Percentiles rank a stretch among this genome's conserved stretches.
phyloP scores from a whole-genome alignment of 1,139 yeast species.

The Blastobotrys illinoisensis region DNA sequence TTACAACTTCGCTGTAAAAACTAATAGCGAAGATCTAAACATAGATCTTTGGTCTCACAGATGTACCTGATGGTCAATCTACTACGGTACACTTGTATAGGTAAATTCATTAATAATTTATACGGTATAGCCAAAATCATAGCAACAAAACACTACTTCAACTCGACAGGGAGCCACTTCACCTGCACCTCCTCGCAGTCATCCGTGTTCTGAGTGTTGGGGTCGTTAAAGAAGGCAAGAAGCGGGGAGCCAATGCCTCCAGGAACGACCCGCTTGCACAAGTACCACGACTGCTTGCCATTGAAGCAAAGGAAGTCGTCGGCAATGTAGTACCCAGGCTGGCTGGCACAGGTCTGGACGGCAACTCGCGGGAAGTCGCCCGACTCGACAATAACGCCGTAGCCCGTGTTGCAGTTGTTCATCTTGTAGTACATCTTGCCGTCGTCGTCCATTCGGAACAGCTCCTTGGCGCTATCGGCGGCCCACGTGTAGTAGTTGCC shows the following conservation, averaged over 20 bases:
- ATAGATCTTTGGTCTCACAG: no score
- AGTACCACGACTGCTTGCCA: constrained; percentile 1
- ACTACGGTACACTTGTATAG: no score
- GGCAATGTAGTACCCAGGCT: neutral
- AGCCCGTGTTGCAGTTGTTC: neutral
- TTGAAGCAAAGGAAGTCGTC: constrained; percentile 1
- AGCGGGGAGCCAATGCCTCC: neutral
- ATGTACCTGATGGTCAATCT: no score
- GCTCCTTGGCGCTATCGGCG: neutral
- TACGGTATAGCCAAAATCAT: neutral
- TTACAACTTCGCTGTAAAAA: no score
- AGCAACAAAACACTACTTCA: neutral
- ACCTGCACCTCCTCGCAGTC: neutral
- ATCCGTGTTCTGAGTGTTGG: neutral
- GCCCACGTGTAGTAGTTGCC: constrained; percentile 1
- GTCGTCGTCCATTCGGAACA: constrained; percentile 3
- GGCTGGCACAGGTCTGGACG: neutral
- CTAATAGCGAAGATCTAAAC: no score
- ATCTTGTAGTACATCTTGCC: neutral
- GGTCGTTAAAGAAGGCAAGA: neutral
- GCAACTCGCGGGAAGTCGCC: neutral
- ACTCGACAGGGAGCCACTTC: neutral
- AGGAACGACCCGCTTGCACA: neutral
- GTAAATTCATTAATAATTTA: neutral
- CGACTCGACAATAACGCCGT: constrained; percentile 1